phyloP scores from a whole-genome alignment of 257 asterid genomes.

The Solanum sejunctum region DNA sequence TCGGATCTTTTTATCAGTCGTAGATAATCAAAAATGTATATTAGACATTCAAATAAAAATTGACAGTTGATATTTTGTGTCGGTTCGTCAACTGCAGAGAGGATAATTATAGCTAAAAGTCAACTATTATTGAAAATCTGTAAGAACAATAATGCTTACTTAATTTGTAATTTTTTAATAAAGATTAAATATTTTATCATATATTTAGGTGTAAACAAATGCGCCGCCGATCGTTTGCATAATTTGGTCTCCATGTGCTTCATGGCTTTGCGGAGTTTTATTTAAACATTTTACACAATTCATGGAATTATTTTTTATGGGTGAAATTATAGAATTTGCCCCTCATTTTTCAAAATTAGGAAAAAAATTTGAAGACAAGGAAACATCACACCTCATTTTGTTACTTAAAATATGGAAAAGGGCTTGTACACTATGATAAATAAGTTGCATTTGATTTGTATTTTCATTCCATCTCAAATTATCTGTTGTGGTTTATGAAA shows the following conservation, averaged over 20 bases:
- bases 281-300: neutral
- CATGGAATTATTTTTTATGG: neutral
- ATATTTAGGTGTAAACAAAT: neutral
- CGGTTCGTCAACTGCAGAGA: neutral
- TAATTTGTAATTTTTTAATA: neutral
- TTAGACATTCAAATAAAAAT: neutral
- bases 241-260: constrained; percentile 5
- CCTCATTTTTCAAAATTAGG: neutral
- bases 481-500: neutral
- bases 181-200: neutral
- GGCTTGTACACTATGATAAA: neutral
- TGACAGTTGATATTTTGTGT: neutral
- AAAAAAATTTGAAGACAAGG: neutral
- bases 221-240: neutral
- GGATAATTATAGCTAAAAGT: neutral
- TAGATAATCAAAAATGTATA: neutral
- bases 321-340: neutral
- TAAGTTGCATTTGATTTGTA: neutral
- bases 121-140: neutral
- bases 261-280: neutral
- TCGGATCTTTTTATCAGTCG: neutral
- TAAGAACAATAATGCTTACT: neutral
- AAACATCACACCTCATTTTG: neutral
- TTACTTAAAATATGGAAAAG: neutral
- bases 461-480: neutral